Evolutionary conservation across 305 asterid species (phyloP).

Genomic region (Solanum chacoense): DNA sequence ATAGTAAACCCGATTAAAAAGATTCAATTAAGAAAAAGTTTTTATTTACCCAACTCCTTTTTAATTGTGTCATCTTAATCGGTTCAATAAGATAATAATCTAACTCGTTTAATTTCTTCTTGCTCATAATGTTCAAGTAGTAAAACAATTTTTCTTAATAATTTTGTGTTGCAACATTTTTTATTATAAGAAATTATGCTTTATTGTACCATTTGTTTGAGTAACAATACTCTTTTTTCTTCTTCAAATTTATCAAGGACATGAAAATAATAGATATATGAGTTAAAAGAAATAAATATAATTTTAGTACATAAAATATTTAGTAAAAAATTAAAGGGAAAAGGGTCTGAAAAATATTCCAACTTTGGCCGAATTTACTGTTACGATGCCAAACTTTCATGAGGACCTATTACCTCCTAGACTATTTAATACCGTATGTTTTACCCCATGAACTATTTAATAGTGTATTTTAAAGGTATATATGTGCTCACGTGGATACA

Average conservation of each 20-base stretch:
- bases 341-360: too few species aligned
- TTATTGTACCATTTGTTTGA: not conserved
- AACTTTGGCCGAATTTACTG: too few species aligned
- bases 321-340: not conserved
- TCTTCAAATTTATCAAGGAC: not conserved
- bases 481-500: too few species aligned
- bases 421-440: too few species aligned
- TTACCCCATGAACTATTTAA: too few species aligned
- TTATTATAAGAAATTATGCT: not conserved
- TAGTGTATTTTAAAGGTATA: too few species aligned
- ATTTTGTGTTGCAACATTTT: not conserved
- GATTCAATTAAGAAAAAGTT: not conserved
- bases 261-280: not conserved
- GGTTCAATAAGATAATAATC: not conserved
- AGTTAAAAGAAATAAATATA: not conserved
- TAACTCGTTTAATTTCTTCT: not conserved
- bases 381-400: too few species aligned
- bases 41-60: not conserved
- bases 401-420: too few species aligned
- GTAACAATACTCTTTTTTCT: not conserved
- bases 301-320: not conserved
- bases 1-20: not conserved
- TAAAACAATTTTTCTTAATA: not conserved
- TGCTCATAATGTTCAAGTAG: not conserved
- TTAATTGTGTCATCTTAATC: not conserved